Conservation (phyloP, 805 yeast species). For the Candida awuae region DNA sequence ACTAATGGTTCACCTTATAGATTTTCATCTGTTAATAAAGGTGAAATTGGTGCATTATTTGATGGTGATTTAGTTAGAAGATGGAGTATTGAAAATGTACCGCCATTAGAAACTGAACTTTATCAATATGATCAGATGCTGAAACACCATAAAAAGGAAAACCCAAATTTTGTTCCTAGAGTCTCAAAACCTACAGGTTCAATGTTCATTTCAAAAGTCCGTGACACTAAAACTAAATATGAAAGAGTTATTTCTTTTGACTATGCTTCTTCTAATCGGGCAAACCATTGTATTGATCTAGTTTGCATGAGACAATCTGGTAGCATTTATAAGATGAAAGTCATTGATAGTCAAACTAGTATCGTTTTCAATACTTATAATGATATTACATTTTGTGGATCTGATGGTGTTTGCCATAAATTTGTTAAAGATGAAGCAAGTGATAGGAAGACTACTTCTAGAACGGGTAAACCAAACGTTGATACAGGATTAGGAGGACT, state of each 20-base stretch:
- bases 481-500: constrained; percentile 2
- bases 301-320: constrained; percentile 92
- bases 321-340: constrained; percentile 72
- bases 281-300: constrained; percentile 51
- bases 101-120: constrained; percentile 26
- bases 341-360: constrained; percentile 55
- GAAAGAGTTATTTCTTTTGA: constrained; percentile 84
- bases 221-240: constrained; percentile 64
- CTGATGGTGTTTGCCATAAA: constrained; percentile 44
- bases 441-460: not conserved
- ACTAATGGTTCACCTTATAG: constrained; percentile 58
- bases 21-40: constrained; percentile 54
- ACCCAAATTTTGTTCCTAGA: constrained; percentile 11
- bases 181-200: constrained; percentile 36
- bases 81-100: constrained; percentile 67
- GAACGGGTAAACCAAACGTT: no score
- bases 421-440: constrained; percentile 28
- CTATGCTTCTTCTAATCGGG: constrained; percentile 50
- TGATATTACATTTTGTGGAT: constrained; percentile 54
- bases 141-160: constrained; percentile 15
- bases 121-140: constrained; percentile 18
- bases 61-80: constrained; percentile 71
- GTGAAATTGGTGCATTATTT: constrained; percentile 74
- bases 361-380: constrained; percentile 61
- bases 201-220: constrained; percentile 66